Percentiles rank a stretch among this genome's conserved stretches.
These are phyloP conservation scores for Hemisphaericaspora xylofermentans DNA, from an alignment of 1,139 yeast genomes.

Conservation along the genomic window DNA sequence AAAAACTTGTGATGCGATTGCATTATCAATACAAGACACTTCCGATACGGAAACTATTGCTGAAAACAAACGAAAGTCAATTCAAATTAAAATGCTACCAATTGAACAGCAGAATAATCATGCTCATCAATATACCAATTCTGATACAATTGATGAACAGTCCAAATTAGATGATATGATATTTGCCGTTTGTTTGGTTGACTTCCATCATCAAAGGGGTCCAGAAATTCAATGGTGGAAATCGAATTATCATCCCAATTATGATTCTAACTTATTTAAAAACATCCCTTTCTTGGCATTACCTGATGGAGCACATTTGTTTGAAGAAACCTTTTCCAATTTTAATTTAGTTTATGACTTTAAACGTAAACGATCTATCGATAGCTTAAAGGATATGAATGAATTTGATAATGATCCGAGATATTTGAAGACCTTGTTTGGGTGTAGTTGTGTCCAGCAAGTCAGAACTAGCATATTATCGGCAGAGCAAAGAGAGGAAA, in stretches of 20 bases:
- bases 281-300: conserved; percentile 89
- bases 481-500: conserved; percentile 44
- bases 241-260: conserved; percentile 53
- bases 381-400: conserved; percentile 43
- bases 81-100: conserved; percentile 41
- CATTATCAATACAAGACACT: conserved; percentile 11
- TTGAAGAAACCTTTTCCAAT: conserved; percentile 90
- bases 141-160: conserved; percentile 2
- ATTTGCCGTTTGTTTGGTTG: conserved; percentile 86
- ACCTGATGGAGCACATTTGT: conserved; percentile 93
- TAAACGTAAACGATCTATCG: conserved; percentile 45
- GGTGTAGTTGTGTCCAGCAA: conserved; percentile 91
- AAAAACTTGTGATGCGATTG: neutral
- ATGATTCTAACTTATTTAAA: conserved; percentile 65
- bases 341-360: conserved; percentile 83
- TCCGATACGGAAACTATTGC: too few relatives aligned
- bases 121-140: conserved; percentile 4
- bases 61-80: conserved; percentile 22
- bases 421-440: conserved; percentile 74
- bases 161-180: conserved; percentile 40
- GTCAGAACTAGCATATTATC: conserved; percentile 61
- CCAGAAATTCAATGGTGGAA: conserved; percentile 95
- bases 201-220: conserved; percentile 91
- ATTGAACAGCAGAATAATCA: conserved; percentile 17
- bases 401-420: conserved; percentile 45